Base-by-base conservation (phyloP, 1,139 yeast species). In the Yamadazyma atlantica region DNA sequence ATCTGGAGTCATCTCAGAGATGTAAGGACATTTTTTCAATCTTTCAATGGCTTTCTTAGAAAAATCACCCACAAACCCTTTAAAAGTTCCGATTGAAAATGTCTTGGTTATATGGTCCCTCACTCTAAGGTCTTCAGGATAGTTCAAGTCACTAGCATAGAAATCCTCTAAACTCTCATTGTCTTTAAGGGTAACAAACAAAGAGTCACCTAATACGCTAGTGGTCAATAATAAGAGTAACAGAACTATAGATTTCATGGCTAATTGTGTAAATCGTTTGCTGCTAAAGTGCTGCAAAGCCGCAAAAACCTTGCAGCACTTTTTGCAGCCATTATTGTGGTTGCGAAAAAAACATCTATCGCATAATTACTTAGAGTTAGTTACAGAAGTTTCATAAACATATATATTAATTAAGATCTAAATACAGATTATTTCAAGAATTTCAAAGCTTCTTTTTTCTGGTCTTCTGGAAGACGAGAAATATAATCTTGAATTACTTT, bases 1-100 rank as follows among this genome's bases (percentile, higher is more conserved):
- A 57, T 85, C 88, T 11, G 80, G 81, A 0, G 82, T 75, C 2
- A 85, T 64, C 24, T 77, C 81, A 3, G 78, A 76, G 11, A 84
- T 79, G 35, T 66, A 48, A 2, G 76, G 76, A 49, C 76, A 69
- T 23, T 57, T 61, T 30, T 66, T 64, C 39, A 84, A 62, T 39
- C 77, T 64, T 5, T 69, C 69, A 21, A 82, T 46, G 0, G 73
- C 59, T 3, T 68, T 73, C 15, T 65, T 55, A 4, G 82, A 62
- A 49, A 84, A 77, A 29, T 75, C 71, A 0, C 86, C 87, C 0
- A 78, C 66, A 47, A 84, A 76, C 0, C 85, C 89, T 46, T 74
- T 76, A 50, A 82, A 81, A 15, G 69, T 68, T 0, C 89, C 90
- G 48, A 85, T 77, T 0, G 78, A 65, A 42, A 77, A 71, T 7